Evolutionary conservation across 2,329 filamentous ascomycete genomes (phyloP), one percentile per base, ranked within the genome.

Genomic region (Cercospora nicotianae): DNA sequence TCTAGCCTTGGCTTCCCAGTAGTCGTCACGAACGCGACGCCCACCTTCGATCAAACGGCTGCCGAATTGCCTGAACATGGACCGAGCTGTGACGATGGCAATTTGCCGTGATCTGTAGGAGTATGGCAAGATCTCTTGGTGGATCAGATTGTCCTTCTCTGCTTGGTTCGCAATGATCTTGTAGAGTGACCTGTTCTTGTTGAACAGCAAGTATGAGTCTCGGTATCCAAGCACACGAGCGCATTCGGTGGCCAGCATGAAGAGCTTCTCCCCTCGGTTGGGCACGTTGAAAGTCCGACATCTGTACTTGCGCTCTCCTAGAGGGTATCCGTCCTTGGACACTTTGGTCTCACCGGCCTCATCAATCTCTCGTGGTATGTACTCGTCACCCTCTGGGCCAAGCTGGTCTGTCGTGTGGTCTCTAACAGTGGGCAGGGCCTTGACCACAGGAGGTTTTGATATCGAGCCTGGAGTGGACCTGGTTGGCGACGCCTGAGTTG

Each of bases 41-140:
- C 95, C 95, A 75, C 94, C 92, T 39, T 91, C 89, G 71, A 99
- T 95, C 63, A 99, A 91, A 70, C 95, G 88, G 79, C 94, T 97
- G 60, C 95, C 95, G 79, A 99, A 99, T 79, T 99, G 95, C 53
- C 95, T 90, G 80, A 98, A 99, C 95, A 99, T 99, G 74, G 94
- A 98, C 72, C 93, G 89, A 31, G 95, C 95, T 0, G 95, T 98
- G 53, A 99, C 95, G 70, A 99, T 97, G 62, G 95, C 95, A 74
- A 99, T 99, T 81, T 99, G 95, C 61, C 95, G 89, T n/a, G 95
- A 99, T 55, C 95, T 89, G 79, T 99, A 99, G 3, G 94, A 97
- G 80, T 98, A 99, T 0, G 95, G 95, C 20, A 99, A 83, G 67
- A 98, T 96, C 76, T 98, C 95, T 82, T 98, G 94, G 71, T 90